Base-by-base conservation (phyloP, 2,329 filamentous ascomycete genomes). In the Rutstroemia sp. region DNA sequence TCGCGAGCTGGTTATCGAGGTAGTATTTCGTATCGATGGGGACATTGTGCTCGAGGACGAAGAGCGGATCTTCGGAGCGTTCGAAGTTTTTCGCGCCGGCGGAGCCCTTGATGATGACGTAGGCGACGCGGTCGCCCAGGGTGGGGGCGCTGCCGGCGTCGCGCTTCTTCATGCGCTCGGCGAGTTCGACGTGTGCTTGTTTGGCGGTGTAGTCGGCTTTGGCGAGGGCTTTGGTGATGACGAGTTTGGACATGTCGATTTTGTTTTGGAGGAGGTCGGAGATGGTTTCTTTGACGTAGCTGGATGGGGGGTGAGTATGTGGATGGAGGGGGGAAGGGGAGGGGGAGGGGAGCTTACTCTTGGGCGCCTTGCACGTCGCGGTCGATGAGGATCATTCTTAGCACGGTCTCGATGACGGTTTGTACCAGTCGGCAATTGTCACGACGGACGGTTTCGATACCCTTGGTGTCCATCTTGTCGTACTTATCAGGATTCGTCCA, bases 401-500 rank as follows among this genome's bases (percentile, higher is more conserved):
- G 75, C 21, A 96, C 92, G 56, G 94, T 97, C 73, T 99, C 94
- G 67, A 99, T 97, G 58, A 97, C 94, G 3, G 88, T 96, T 72
- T 97, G 92, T 16, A 97, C 94, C 58, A 99, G 76, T 52, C 94
- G 79, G 70, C 94, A 99, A 70, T 99, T 99, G 72, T 99, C 94
- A 79, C 94, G 81, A 64, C 94, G 87, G 48, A 99, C 95, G 3
- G 94, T 99, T 73, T 99, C 94, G 63, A 99, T 97, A 78, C 94
- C 94, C 72, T 99, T 99, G 58, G 90, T 97, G 73, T 99, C 94
- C 95, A 99, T 99, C 78, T 97, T 99, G 80, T 99, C 95, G 71
- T 88, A 94, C 73, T 96, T 96, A 44, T 92, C 82, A 0, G 92
- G 83, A 63, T 88, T 94, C 5, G 94, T 99, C 92, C 92, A 99